Percentiles rank a stretch among this genome's conserved stretches.
These are phyloP conservation scores for Phyllosticta citrichinensis DNA, from an alignment of 2,329 filamentous ascomycete genomes.

Conservation along the genomic window DNA sequence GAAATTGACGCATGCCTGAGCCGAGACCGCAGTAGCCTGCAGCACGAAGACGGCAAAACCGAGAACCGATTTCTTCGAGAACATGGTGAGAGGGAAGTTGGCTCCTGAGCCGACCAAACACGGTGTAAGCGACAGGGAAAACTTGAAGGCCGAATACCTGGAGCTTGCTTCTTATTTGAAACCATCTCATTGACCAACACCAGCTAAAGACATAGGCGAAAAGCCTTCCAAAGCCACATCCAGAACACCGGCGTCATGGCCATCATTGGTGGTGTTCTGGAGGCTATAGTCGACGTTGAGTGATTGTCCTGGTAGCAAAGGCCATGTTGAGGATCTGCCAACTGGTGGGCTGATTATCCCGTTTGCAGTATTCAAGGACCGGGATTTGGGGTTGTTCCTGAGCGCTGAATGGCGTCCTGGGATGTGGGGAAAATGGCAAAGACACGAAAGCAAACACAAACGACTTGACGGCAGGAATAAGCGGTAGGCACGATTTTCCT, in stretches of 20 bases:
- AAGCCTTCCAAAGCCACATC: not conserved
- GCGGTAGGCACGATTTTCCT: not conserved
- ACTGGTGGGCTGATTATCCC: not conserved
- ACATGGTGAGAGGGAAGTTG: not conserved
- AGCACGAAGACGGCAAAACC: not conserved
- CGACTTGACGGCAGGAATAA: not conserved
- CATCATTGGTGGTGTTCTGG: not conserved
- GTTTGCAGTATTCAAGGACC: not conserved
- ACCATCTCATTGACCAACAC: not conserved
- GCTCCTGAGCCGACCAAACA: not conserved
- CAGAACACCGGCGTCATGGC: not conserved
- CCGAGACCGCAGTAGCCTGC: not conserved
- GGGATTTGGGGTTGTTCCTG: not conserved
- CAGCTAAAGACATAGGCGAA: not conserved
- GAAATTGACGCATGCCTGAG: slow-evolving; percentile 6
- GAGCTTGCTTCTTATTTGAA: not conserved
- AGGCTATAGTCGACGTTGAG: not conserved
- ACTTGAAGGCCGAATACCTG: not conserved
- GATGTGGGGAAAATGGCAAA: not conserved
- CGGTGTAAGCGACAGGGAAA: not conserved
- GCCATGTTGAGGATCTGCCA: not conserved
- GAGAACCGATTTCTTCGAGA: not conserved
- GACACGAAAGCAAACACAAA: not conserved
- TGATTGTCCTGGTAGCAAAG: not conserved
- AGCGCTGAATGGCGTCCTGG: not conserved